Base-by-base conservation (phyloP, 192 early-diverging fungal genomes). In the Entomortierella parvispora region DNA sequence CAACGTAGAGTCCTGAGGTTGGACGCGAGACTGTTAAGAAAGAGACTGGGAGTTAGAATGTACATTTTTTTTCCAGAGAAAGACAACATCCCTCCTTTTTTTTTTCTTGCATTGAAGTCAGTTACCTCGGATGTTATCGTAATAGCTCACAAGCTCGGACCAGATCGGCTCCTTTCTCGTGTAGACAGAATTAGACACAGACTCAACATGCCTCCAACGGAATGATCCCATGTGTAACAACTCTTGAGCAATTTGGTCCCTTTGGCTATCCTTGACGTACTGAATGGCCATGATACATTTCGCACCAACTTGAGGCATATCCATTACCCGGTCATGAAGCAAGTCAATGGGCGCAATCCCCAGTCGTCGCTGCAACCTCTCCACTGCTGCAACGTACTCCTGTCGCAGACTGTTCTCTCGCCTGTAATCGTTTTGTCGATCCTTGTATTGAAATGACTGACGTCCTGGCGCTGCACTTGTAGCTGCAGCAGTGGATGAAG, bases 211-310 rank as follows among this genome's bases (percentile, higher is more conserved):
- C n/a, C 71, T 37, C 84, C 84, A 85, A 49, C 77, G 61, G 29
- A 83, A 69, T 2, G 55, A 57, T 6, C 75, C 75, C 40, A 63
- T 50, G 17, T 79, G 68, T 20, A 83, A 45, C 6, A 79, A 42
- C 45, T 83, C 82, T 9, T 68, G 61, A 1, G 79, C 76, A 44
- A 81, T 64, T 3, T 70, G 64, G 14, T 71, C 71, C 51, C 62
- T 81, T 6, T 65, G 42, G 15, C 32, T 17, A 33, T 69, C 64
- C n/a, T 68, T 71, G 52, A 68, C 58, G 57, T 83, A 78, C 55
- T 82, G 80, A 22, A 85, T 61, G 1, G 84, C 76, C 54, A 85
- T 70, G 8, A 85, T 57, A 40, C 67, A 71, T 54, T 85, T 85
- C 34, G 80, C 75, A 12, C 69, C 69, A 22, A 65, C 60, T 2